Evolutionary conservation across 306 rosid species (phyloP), one percentile per base, ranked within the genome.

Genomic region (Trichosanthes truncata): DNA sequence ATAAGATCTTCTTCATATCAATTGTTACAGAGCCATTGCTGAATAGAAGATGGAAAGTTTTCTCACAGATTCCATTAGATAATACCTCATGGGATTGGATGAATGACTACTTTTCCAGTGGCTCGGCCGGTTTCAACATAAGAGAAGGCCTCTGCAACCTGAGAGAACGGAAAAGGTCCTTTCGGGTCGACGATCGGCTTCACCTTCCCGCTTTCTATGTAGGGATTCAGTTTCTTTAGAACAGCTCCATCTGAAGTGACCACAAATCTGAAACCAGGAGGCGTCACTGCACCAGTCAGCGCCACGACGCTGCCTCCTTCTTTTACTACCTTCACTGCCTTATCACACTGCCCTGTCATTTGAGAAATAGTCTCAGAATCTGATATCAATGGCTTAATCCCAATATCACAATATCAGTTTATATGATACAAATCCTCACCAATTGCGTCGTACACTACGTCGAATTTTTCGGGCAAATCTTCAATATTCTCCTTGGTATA

Each of bases 241-340:
- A 91, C 96, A 5, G 77, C 93, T 62, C 98, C 98, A 63, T 95
- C 84, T 9, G 98, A 92, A 40, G 97, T 91, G 5, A 95, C 97
- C 5, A 95, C 97, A 80, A 92, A 95, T 89, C 99, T 91, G 90
- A 95, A 95, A 6, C 97, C 99, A 41, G 99, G 97, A 33, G 97
- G 91, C 18, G 96, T 93, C 49, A 95, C 91, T 0, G 96, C 97
- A 4, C 99, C 99, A 3, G 97, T 95, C 20, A 93, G 80, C 9
- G 88, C 99, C 40, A 93, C 99, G 65, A 95, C 97, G 55, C 91
- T 88, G 0, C 98, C 98, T 21, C 92, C 97, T 85, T 92, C 97
- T 88, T 91, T 91, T 76, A 92, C 85, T 57, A 82, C 95, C 84
- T 90, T 92, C 91, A 92, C 97, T 40, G 97, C 98, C 84, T 79